These are phyloP conservation scores for Agarophyton chilense DNA, from an alignment of 23 red algal genomes.

Conservation along the genomic window DNA sequence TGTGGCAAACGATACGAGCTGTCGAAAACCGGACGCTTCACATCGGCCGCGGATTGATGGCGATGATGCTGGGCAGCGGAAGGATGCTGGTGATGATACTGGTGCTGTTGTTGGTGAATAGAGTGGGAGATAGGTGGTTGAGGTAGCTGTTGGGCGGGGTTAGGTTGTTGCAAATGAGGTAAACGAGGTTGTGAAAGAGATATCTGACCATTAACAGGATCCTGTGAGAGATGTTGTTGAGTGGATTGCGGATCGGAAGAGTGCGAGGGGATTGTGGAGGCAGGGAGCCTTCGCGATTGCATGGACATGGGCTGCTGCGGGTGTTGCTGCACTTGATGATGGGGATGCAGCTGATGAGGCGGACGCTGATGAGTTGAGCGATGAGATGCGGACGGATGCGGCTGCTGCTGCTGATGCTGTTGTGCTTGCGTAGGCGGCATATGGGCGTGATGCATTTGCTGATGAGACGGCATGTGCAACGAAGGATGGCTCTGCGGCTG, in stretches of 20 bases:
- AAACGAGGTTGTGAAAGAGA: slow-evolving; percentile 26
- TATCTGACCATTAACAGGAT: background rate
- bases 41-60: background rate
- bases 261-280: slow-evolving; percentile 7
- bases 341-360: slow-evolving; percentile 10
- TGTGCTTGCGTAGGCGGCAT: background rate
- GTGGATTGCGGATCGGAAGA: background rate
- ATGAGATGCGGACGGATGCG: slow-evolving; percentile 9
- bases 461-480: background rate
- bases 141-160: slow-evolving; percentile 15
- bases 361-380: slow-evolving; percentile 20
- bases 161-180: slow-evolving; percentile 42
- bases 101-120: background rate
- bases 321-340: slow-evolving; percentile 17
- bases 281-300: background rate
- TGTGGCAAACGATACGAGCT: background rate
- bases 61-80: background rate
- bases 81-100: slow-evolving; percentile 13
- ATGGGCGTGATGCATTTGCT: background rate
- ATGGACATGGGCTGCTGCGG: slow-evolving; percentile 12
- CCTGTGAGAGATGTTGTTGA: slow-evolving; percentile 3
- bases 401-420: slow-evolving; percentile 37
- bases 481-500: slow-evolving; percentile 13
- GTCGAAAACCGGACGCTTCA: slow-evolving; percentile 4
- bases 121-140: slow-evolving; percentile 16